Evolutionary conservation across 2,329 filamentous ascomycete species (phyloP).

Genomic region (Ceratocystis huliohia): DNA sequence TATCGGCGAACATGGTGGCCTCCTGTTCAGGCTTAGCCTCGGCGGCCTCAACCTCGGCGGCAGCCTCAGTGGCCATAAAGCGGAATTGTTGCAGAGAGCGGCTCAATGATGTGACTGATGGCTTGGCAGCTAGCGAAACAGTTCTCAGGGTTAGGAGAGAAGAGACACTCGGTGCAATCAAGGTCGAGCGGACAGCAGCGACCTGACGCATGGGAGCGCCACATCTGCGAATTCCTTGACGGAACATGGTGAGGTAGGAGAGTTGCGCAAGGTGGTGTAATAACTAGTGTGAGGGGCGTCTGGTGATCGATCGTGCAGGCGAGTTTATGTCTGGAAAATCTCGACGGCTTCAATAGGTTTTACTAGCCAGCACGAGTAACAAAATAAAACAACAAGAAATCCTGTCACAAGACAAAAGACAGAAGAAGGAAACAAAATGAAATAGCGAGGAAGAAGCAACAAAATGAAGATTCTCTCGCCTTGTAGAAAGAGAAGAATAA

Average conservation of each 20-base stretch:
- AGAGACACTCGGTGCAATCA: slow-evolving; percentile 5
- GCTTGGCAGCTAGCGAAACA: slow-evolving; percentile 9
- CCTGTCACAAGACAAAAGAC: background rate
- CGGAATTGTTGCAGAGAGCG: slow-evolving; percentile 21
- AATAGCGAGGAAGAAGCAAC: background rate
- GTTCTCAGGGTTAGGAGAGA: slow-evolving; percentile 18
- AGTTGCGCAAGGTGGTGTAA: no score
- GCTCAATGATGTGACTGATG: slow-evolving; percentile 15
- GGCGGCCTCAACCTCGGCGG: slow-evolving; percentile 13
- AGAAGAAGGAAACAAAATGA: background rate
- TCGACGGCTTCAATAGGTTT: no score
- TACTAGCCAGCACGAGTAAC: no score
- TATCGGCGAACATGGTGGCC: slow-evolving; percentile 34
- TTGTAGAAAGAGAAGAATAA: background rate
- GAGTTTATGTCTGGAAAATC: background rate
- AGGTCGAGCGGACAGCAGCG: slow-evolving; percentile 10
- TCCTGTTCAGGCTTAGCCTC: slow-evolving; percentile 22
- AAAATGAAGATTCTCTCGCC: background rate
- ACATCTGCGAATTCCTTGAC: slow-evolving; percentile 20
- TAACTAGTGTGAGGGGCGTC: no score
- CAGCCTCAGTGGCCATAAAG: slow-evolving; percentile 18
- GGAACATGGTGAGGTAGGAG: slow-evolving; percentile 19
- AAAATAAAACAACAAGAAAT: background rate
- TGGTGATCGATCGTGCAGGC: background rate
- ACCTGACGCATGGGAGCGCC: slow-evolving; percentile 20